Conservation (phyloP, 108 stramenopile species). For the Cyclotella sp. region DNA sequence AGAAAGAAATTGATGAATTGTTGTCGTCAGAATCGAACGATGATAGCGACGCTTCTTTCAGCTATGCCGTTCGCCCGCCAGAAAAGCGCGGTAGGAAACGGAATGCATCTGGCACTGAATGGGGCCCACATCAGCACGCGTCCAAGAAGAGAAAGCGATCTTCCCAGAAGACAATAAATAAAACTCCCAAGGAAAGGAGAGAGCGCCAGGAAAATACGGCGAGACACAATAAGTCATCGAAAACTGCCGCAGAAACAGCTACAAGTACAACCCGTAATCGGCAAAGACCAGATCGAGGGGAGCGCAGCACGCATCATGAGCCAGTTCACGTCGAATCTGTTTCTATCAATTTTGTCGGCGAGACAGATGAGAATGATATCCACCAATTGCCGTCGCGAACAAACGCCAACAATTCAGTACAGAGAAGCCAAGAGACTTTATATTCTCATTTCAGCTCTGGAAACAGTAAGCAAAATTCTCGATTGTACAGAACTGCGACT, state of each 20-base stretch:
- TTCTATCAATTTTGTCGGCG: conserved; percentile 32
- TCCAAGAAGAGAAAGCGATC: conserved; percentile 29
- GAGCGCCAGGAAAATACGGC: not conserved
- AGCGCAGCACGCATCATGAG: not conserved
- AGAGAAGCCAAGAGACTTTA: not conserved
- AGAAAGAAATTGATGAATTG: conserved; percentile 4
- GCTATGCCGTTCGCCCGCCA: not conserved
- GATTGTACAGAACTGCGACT: not conserved
- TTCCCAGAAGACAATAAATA: not conserved
- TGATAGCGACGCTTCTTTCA: not conserved
- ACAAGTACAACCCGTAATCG: not conserved
- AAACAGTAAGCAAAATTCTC: not conserved
- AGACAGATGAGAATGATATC: conserved; percentile 34
- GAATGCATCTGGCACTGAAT: conserved; percentile 1
- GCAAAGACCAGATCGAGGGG: not conserved
- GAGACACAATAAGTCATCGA: not conserved
- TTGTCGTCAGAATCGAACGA: not conserved
- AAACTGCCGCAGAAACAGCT: not conserved
- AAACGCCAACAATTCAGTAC: not conserved
- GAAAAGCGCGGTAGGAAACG: not conserved
- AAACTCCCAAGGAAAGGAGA: not conserved
- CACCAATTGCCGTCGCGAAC: conserved; percentile 12
- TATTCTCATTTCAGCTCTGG: not conserved
- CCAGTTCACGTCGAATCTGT: conserved; percentile 7
- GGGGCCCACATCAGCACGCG: conserved; percentile 47